These are phyloP conservation scores for Rubus parviflorus DNA, from an alignment of 306 rosid genomes.

Conservation along the genomic window DNA sequence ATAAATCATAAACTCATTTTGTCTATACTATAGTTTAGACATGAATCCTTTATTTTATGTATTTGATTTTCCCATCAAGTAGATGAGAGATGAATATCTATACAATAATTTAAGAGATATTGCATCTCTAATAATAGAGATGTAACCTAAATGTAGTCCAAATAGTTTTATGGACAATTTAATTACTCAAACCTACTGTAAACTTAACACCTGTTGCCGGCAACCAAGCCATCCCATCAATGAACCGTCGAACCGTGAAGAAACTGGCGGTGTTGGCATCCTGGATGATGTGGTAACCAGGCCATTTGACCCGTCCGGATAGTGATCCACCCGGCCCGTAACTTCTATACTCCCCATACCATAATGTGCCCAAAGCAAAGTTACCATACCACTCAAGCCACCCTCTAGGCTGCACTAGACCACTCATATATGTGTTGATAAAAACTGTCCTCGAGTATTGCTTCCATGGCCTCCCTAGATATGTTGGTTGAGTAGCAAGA, in stretches of 20 bases:
- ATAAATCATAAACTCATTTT: too few species aligned
- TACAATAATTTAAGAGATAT: neutral
- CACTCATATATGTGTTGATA: slow-evolving; percentile 71
- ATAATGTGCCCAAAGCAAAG: slow-evolving; percentile 68
- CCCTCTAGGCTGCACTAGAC: slow-evolving; percentile 71
- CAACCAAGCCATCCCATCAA: slow-evolving; percentile 64
- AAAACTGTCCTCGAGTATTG: slow-evolving; percentile 65
- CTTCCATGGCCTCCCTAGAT: slow-evolving; percentile 84
- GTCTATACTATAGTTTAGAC: neutral
- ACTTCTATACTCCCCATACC: slow-evolving; percentile 84
- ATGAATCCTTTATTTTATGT: neutral
- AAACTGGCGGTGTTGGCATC: slow-evolving; percentile 44
- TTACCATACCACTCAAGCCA: slow-evolving; percentile 87
- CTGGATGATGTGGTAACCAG: slow-evolving; percentile 60
- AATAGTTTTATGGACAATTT: neutral
- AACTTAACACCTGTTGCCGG: slow-evolving; percentile 67
- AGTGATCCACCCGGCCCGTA: slow-evolving; percentile 61
- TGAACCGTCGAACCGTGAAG: slow-evolving; percentile 54
- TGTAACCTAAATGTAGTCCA: neutral
- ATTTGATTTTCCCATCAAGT: neutral
- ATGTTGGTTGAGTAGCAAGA: slow-evolving; percentile 71
- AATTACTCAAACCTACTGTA: slow-evolving; percentile 48
- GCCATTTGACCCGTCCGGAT: slow-evolving; percentile 58
- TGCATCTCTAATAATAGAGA: neutral
- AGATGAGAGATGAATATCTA: neutral